These are phyloP conservation scores for Physocladia obscura DNA, from an alignment of 192 early-diverging fungal genomes.

Conservation along the genomic window DNA sequence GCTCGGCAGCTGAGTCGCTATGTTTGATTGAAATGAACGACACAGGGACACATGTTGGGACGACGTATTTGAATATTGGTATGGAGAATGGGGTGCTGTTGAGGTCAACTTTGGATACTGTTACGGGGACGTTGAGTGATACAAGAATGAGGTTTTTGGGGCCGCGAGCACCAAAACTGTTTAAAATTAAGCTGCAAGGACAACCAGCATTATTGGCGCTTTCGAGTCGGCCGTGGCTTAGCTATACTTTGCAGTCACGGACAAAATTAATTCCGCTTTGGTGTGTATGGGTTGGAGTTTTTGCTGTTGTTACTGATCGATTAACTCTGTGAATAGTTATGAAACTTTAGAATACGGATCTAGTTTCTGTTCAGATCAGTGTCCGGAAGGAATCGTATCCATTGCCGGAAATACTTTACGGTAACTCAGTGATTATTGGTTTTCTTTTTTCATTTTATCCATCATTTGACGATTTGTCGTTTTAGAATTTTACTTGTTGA, in stretches of 20 bases:
- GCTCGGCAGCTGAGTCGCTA: slow-evolving; percentile 69
- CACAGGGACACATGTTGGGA: slow-evolving; percentile 60
- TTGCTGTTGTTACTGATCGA: too few relatives aligned
- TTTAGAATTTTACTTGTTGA: slow-evolving; percentile 80
- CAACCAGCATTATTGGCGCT: slow-evolving; percentile 78
- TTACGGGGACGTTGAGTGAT: slow-evolving; percentile 80
- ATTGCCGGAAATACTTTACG: slow-evolving; percentile 79
- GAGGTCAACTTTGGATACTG: slow-evolving; percentile 79
- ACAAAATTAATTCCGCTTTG: slow-evolving; percentile 77
- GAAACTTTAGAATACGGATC: slow-evolving; percentile 82
- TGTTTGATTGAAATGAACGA: slow-evolving; percentile 80
- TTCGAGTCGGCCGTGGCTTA: slow-evolving; percentile 85
- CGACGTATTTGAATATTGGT: slow-evolving; percentile 81
- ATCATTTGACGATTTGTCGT: not conserved
- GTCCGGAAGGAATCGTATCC: slow-evolving; percentile 84
- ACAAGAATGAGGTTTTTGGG: slow-evolving; percentile 85
- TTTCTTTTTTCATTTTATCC: not conserved
- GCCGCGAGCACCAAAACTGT: slow-evolving; percentile 78
- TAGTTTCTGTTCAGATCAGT: slow-evolving; percentile 80
- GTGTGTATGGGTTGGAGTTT: slow-evolving; percentile 26
- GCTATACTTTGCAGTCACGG: slow-evolving; percentile 73
- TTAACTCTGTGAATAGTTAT: slow-evolving; percentile 53
- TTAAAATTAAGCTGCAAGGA: slow-evolving; percentile 66
- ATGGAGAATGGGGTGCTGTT: slow-evolving; percentile 86
- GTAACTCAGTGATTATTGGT: not conserved